Conservation (phyloP, 805 yeast species). For the Sungouiella blattae region DNA sequence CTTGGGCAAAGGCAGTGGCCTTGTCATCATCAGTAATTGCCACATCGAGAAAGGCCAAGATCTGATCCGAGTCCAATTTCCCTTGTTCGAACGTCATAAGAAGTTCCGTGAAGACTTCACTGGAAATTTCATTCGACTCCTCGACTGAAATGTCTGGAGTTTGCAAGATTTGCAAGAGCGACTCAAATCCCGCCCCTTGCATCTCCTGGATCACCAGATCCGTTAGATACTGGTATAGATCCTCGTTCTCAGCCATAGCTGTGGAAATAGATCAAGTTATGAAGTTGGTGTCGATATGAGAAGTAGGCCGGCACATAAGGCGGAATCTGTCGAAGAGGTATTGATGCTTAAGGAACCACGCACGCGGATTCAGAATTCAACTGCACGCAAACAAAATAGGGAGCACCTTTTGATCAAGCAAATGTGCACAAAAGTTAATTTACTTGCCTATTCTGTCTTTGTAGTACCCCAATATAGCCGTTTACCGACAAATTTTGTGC, state of each 20-base stretch:
- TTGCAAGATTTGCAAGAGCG: constrained; percentile 29
- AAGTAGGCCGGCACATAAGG: too few relatives aligned
- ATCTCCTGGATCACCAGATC: constrained; percentile 31
- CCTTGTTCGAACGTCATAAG: constrained; percentile 25
- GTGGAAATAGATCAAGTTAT: neutral
- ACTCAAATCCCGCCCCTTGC: constrained; percentile 27
- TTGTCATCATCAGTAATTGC: constrained; percentile 28
- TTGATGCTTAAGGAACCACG: too few relatives aligned
- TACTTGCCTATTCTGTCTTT: too few relatives aligned
- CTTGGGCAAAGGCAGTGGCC: constrained; percentile 36
- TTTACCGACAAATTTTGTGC: too few relatives aligned
- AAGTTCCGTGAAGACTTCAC: constrained; percentile 32
- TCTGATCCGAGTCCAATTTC: constrained; percentile 11
- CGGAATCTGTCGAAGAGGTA: too few relatives aligned
- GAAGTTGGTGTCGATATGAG: too few relatives aligned
- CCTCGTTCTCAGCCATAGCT: neutral
- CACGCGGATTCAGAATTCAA: too few relatives aligned
- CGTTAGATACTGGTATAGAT: constrained; percentile 21
- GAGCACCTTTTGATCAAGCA: too few relatives aligned
- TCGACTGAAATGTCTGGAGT: constrained; percentile 17
- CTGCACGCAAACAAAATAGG: too few relatives aligned
- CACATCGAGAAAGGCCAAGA: constrained; percentile 22
- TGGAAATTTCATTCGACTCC: constrained; percentile 16
- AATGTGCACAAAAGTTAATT: too few relatives aligned
- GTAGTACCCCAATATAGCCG: too few relatives aligned